phyloP scores from a whole-genome alignment of 768 basidiomycete genomes.

The Cystofilobasidium bisporidii region DNA sequence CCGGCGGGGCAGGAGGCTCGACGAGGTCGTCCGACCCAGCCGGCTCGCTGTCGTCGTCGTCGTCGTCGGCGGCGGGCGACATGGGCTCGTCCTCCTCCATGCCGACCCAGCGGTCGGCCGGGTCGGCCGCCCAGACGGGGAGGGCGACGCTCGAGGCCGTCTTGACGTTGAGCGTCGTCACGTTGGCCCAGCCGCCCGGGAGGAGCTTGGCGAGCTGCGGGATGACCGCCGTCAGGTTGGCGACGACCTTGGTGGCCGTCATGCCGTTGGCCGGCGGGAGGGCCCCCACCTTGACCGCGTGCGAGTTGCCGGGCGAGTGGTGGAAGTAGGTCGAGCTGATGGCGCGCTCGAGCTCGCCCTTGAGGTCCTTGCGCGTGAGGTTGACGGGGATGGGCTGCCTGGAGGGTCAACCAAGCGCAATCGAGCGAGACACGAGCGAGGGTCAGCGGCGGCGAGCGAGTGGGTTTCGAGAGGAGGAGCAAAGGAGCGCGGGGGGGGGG shows the following conservation, averaged over 20 bases:
- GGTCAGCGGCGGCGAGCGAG: no score
- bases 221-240: constrained; percentile 67
- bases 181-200: constrained; percentile 77
- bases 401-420: no score
- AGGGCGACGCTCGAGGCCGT: constrained; percentile 70
- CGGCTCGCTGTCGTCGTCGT: constrained; percentile 21
- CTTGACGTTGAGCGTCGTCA: constrained; percentile 82
- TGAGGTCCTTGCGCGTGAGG: constrained; percentile 76
- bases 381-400: constrained; percentile 96
- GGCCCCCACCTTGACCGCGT: constrained; percentile 74
- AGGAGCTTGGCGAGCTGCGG: constrained; percentile 63
- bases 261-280: constrained; percentile 48
- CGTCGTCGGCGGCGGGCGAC: background rate
- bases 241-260: constrained; percentile 57
- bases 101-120: constrained; percentile 19
- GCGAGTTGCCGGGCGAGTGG: constrained; percentile 81
- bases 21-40: background rate
- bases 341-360: constrained; percentile 82
- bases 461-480: constrained; percentile 19
- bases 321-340: constrained; percentile 93
- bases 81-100: constrained; percentile 7
- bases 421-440: no score
- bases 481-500: constrained; percentile 23
- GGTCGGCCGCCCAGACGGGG: constrained; percentile 62
- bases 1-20: constrained; percentile 1